Conservation (phyloP, 148 eudicot species). For the Chenopodium berlandieri region DNA sequence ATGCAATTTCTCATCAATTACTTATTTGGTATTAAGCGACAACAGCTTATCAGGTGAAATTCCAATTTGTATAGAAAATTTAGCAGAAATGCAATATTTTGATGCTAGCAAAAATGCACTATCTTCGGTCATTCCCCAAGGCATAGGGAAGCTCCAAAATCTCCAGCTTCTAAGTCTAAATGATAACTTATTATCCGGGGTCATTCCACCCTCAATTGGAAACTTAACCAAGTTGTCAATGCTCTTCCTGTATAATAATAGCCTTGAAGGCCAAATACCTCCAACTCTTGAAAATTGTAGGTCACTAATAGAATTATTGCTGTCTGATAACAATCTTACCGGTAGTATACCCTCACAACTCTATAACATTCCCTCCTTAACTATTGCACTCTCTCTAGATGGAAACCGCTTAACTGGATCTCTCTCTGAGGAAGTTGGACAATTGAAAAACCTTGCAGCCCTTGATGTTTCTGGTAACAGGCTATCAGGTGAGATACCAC, state of each 20-base stretch:
- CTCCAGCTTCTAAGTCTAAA: conserved; percentile 2
- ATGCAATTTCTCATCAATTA: conserved; percentile 38
- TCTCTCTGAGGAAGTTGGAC: conserved; percentile 28
- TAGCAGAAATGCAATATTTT: conserved; percentile 9
- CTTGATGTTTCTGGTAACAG: conserved; percentile 26
- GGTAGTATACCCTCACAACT: conserved; percentile 36
- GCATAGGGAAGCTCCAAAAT: conserved; percentile 27
- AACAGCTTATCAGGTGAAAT: conserved; percentile 30
- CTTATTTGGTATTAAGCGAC: neutral
- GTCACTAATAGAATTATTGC: conserved; percentile 17
- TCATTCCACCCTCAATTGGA: conserved; percentile 36
- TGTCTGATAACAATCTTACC: conserved; percentile 23
- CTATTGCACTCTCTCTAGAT: conserved; percentile 8
- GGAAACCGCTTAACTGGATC: conserved; percentile 30
- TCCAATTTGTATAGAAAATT: conserved; percentile 30
- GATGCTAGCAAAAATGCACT: conserved; percentile 10
- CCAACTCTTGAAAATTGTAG: conserved; percentile 31
- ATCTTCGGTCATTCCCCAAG: conserved; percentile 31
- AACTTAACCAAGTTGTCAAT: conserved; percentile 22
- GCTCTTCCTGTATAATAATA: conserved; percentile 17
- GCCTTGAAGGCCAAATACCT: conserved; percentile 36
- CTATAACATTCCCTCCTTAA: conserved; percentile 16
- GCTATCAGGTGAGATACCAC: conserved; percentile 36
- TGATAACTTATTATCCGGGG: conserved; percentile 23
- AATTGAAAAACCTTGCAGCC: conserved; percentile 19